A percentile compares a stretch with the other conserved stretches of the same genome.
These are phyloP conservation scores for Lycium ferocissimum DNA, from an alignment of 257 asterid species.

Conservation along the genomic window DNA sequence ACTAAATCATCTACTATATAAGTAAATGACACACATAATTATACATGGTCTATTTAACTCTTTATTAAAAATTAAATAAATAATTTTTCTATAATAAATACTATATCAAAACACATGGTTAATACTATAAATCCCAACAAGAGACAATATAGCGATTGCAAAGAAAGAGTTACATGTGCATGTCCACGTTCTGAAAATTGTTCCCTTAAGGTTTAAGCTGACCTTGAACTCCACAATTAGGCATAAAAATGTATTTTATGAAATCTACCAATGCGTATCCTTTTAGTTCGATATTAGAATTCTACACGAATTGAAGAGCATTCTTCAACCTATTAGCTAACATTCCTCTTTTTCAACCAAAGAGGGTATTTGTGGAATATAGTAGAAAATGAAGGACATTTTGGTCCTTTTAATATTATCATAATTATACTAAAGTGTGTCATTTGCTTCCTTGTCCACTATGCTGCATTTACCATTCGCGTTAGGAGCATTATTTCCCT, in stretches of 20 bases:
- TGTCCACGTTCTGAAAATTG: not conserved
- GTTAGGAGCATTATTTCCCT: too few species aligned
- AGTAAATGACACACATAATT: too few species aligned
- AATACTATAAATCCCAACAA: not conserved
- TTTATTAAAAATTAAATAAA: too few species aligned
- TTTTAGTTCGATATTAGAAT: not conserved
- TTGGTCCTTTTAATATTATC: too few species aligned
- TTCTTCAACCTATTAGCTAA: not conserved
- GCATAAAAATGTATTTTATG: not conserved
- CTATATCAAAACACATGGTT: too few species aligned
- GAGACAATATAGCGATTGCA: not conserved
- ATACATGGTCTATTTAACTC: too few species aligned
- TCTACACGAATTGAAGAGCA: conserved; percentile 21
- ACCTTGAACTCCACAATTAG: not conserved
- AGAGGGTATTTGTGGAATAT: not conserved
- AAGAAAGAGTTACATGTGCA: not conserved
- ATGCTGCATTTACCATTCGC: too few species aligned
- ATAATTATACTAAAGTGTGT: too few species aligned
- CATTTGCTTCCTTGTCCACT: too few species aligned
- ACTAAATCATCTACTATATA: too few species aligned
- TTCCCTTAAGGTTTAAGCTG: not conserved
- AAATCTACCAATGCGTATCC: not conserved
- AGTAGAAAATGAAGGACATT: not conserved
- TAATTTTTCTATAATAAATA: too few species aligned
- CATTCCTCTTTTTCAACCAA: not conserved